Percentiles rank a stretch among this genome's conserved stretches.
Evolutionary conservation across 257 asterid genomes (phyloP).

Genomic region (Sherardia arvensis): DNA sequence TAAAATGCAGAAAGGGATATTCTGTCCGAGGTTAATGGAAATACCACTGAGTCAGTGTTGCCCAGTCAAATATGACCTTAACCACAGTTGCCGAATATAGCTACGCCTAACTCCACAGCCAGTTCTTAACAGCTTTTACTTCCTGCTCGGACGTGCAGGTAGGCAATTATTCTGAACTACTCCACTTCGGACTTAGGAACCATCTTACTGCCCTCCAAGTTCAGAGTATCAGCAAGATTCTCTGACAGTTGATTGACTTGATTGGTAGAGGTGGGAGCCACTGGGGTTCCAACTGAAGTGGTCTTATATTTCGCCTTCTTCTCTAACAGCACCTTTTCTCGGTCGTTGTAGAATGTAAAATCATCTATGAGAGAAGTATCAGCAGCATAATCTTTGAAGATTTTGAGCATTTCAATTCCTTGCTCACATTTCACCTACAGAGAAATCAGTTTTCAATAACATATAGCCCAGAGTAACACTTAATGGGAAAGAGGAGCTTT

Average conservation of each 20-base stretch:
- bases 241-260: constrained; percentile 68
- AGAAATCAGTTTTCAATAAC: constrained; percentile 3
- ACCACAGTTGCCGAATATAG: constrained; percentile 12
- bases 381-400: constrained; percentile 73
- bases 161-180: constrained; percentile 16
- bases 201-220: constrained; percentile 49
- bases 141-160: constrained; percentile 18
- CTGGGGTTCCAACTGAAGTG: constrained; percentile 32
- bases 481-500: background rate
- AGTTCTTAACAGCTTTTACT: constrained; percentile 12
- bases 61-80: constrained; percentile 18
- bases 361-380: constrained; percentile 90
- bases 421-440: constrained; percentile 81
- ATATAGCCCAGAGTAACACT: background rate
- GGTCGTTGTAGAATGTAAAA: constrained; percentile 78
- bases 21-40: constrained; percentile 33
- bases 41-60: constrained; percentile 35
- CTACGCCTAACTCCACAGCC: constrained; percentile 23
- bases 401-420: constrained; percentile 83
- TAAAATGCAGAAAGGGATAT: constrained; percentile 13
- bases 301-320: constrained; percentile 76
- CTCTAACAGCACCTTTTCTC: constrained; percentile 65
- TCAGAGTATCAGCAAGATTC: constrained; percentile 55
- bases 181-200: constrained; percentile 43
- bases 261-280: constrained; percentile 37